Evolutionary conservation across 140 eudicot genomes (phyloP), one percentile per base, ranked within the genome.

Genomic region (Erigeron philadelphicus): DNA sequence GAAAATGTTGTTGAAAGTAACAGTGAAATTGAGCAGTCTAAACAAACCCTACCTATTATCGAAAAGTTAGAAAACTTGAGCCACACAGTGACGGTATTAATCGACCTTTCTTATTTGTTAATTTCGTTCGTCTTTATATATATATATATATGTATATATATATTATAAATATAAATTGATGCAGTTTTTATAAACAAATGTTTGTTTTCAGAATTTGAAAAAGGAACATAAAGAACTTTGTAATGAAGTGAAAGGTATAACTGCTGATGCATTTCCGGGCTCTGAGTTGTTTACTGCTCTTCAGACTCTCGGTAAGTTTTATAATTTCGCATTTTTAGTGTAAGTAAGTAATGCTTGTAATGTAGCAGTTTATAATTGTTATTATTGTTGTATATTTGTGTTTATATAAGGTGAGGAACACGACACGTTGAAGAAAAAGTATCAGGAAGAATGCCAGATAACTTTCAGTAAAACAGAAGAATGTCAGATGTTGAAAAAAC

Each of bases 161-260:
- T n/a, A n/a, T n/a, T n/a, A n/a, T n/a, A n/a, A n/a, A n/a, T n/a
- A n/a, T n/a, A n/a, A n/a, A n/a, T n/a, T n/a, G n/a, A 21, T 21
- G 25, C 25, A 21, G 12, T 9, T 15, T 3, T 25, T 4, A 44
- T 25, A 42, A 16, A 19, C 21, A 6, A 23, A 35, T 62, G 53
- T 54, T 45, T 58, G 49, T 19, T 61, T 72, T 66, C 79, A 92
- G 98, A 68, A 53, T 59, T 81, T 89, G 80, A 84, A 84, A 77
- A 81, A 80, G 72, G 94, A 86, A 54, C 93, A 89, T 25, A 45
- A 45, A 35, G 67, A 64, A 65, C 80, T 93, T 6, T 81, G 88
- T 64, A 50, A 83, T 72, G 93, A 88, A 81, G 95, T 92, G 16
- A 88, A 92, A 80, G 79, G 59, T 70, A 67, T 88, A 45, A 89